These are phyloP conservation scores for Neoarthrinium moseri DNA, from an alignment of 2,329 filamentous ascomycete species.

Conservation along the genomic window DNA sequence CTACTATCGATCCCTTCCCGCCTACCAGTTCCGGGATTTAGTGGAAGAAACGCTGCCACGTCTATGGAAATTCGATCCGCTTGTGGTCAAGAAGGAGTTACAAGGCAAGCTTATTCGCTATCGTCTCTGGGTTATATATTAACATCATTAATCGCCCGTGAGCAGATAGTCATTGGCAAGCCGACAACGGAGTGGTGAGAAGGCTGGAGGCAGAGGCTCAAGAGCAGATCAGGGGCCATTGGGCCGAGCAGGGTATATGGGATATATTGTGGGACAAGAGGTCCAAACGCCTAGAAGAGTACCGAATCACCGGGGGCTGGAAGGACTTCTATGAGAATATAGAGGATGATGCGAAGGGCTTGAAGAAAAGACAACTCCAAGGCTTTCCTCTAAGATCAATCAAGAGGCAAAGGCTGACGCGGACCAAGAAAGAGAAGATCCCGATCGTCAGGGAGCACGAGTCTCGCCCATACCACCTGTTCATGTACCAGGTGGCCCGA, in stretches of 20 bases:
- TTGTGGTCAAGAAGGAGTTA: background rate
- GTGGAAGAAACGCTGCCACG: background rate
- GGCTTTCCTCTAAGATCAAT: too few species aligned
- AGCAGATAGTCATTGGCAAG: conserved; percentile 1
- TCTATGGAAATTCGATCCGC: background rate
- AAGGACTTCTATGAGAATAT: too few species aligned
- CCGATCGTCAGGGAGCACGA: background rate
- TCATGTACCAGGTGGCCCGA: background rate
- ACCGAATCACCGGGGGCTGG: background rate
- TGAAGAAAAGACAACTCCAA: too few species aligned
- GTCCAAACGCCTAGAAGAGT: background rate
- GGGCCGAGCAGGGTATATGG: background rate
- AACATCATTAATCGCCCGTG: background rate
- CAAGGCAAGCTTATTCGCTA: background rate
- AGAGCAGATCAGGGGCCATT: background rate
- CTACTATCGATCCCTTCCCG: conserved; percentile 1
- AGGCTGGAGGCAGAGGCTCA: background rate
- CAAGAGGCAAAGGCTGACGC: too few species aligned
- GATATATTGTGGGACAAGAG: background rate
- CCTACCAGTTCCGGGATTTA: background rate
- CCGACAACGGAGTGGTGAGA: conserved; percentile 6
- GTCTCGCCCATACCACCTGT: background rate
- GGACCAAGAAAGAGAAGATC: too few species aligned
- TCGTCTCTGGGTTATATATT: background rate
- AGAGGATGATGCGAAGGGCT: background rate